phyloP scores from a whole-genome alignment of 2,329 filamentous ascomycete genomes.

The Botrytis elliptica region DNA sequence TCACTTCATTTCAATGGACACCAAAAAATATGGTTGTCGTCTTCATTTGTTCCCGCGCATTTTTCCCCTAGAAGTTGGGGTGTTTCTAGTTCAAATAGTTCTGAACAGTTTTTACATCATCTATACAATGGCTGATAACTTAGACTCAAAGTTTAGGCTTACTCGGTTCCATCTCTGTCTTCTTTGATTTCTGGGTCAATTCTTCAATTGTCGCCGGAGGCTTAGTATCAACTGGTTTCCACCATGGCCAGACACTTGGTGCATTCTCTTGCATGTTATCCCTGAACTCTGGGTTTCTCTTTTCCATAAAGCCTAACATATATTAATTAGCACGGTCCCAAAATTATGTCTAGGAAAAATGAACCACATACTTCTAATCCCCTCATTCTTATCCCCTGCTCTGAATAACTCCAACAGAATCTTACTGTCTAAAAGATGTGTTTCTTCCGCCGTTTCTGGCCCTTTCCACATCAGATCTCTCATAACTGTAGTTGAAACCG shows the following conservation, averaged over 20 bases:
- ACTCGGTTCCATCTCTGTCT: background rate
- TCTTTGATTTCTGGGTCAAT: slow-evolving; percentile 26
- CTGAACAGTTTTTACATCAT: background rate
- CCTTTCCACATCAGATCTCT: slow-evolving; percentile 68
- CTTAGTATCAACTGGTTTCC: slow-evolving; percentile 50
- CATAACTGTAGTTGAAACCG: slow-evolving; percentile 64
- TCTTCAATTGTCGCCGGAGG: slow-evolving; percentile 33
- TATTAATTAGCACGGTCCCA: background rate
- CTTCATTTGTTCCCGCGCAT: too few relatives aligned
- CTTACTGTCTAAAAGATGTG: slow-evolving; percentile 67
- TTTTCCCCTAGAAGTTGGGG: background rate
- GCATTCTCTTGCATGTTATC: slow-evolving; percentile 56
- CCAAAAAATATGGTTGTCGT: too few relatives aligned
- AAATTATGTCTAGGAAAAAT: background rate
- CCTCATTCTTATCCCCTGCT: slow-evolving; percentile 57
- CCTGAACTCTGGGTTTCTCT: slow-evolving; percentile 55
- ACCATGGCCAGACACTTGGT: slow-evolving; percentile 59
- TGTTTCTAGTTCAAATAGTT: too few relatives aligned
- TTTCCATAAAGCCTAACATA: slow-evolving; percentile 52
- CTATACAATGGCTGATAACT: too few relatives aligned
- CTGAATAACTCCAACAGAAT: slow-evolving; percentile 61
- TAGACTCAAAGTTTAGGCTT: slow-evolving; percentile 1
- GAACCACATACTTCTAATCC: slow-evolving; percentile 45
- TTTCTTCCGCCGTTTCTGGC: slow-evolving; percentile 60
- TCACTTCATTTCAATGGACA: background rate